Evolutionary conservation across 208 protist genomes (phyloP), one percentile per base, ranked within the genome.

Genomic region (Leishmania guyanensis): DNA sequence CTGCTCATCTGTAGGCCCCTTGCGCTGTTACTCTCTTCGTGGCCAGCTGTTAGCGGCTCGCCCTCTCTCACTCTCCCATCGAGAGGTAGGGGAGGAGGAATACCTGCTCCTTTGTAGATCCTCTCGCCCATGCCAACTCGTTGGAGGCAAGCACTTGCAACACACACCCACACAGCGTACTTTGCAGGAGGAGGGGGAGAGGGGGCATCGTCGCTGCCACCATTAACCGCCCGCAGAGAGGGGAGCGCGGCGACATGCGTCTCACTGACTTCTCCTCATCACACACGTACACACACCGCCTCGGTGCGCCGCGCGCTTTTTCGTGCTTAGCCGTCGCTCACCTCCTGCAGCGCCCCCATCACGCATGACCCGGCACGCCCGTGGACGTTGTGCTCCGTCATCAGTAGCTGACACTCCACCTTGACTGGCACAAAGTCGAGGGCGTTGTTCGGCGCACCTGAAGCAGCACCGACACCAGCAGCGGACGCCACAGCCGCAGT

Each of bases 381-480:
- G 69, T 86, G 74, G 80, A 89, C 81, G 80, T 94, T 86, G 64
- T 91, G 84, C 82, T 92, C 90, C n/a, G 90, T 94, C 65, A 96
- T 48, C 36, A 94, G 79, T 46, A 93, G 80, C 29, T 78, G 76
- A 10, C 81, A 79, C 56, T 79, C 17, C 22, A 86, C 79, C 77
- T 86, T 87, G 60, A n/a, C 46, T 70, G 65, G 77, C 22, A 36
- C 83, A 62, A 75, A 81, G 46, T 36, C 66, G 10, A 29, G 20
- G 58, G 26, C 43, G 1, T 26, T 51, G 53, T 6, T 48, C n/a
- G 48, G 22, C 22, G 3, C 14, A 26, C 50, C 64, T 17, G 5
- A 54, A 16, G 68, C 68, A 72, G 68, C 22, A 0, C 43, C 22
- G 12, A 17, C 68, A 72, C 68, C 48, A 48, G 39, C 50, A 72